A percentile compares a stretch with the other conserved stretches of the same genome.
Conservation (phyloP, 2,329 filamentous ascomycete genomes). For the Aspergillus fischeri region DNA sequence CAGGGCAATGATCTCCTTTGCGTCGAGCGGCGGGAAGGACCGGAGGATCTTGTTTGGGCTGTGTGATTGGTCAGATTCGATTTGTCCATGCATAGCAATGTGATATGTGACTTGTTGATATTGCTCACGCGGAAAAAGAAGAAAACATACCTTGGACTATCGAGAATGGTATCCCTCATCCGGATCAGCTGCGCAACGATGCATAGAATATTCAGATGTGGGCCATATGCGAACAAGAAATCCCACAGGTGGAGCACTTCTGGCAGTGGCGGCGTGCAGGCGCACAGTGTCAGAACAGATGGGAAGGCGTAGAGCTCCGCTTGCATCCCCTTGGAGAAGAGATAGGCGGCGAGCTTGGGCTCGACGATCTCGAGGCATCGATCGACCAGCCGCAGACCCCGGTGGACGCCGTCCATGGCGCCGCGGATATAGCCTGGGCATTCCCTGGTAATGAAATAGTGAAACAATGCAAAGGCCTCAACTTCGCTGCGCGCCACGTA, state of each 20-base stretch:
- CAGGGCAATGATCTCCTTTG: conserved; percentile 76
- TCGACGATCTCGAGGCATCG: conserved; percentile 89
- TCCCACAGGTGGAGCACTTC: conserved; percentile 95
- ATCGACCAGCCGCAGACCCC: conserved; percentile 84
- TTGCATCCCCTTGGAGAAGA: conserved; percentile 80
- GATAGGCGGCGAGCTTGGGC: conserved; percentile 75
- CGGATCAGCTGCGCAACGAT: conserved; percentile 93
- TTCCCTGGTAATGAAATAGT: conserved; percentile 80
- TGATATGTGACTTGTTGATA: conserved; percentile 4
- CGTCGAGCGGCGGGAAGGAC: conserved; percentile 78
- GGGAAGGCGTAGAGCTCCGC: conserved; percentile 97
- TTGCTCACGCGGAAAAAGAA: neutral
- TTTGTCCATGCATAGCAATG: conserved; percentile 1
- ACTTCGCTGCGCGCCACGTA: conserved; percentile 93
- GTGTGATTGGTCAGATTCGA: conserved; percentile 13
- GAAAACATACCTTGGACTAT: conserved; percentile 67
- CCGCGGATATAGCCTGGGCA: conserved; percentile 91
- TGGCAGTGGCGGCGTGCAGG: conserved; percentile 89
- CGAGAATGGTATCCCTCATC: conserved; percentile 77
- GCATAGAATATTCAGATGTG: conserved; percentile 91
- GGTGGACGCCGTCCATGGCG: conserved; percentile 96
- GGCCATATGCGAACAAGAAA: conserved; percentile 92
- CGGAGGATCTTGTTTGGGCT: conserved; percentile 92
- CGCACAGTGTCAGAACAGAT: conserved; percentile 88
- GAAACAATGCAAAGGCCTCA: conserved; percentile 88